Percentiles rank a stretch among this genome's conserved stretches.
phyloP scores from a whole-genome alignment of 345 rosid genomes.

The Eucalyptus decipiens region DNA sequence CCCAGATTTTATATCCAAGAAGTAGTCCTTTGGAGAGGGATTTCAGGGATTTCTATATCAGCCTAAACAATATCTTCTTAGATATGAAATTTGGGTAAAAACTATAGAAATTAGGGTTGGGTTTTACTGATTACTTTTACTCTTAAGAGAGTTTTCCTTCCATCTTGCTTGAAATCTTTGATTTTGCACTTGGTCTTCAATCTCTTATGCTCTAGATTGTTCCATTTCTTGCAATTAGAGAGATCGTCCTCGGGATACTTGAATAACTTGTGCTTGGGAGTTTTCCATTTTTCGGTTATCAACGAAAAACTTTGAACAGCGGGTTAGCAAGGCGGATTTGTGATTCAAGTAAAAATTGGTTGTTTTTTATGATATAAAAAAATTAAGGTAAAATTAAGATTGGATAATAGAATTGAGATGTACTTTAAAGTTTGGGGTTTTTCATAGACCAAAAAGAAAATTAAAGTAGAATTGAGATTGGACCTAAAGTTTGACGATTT shows the following conservation, averaged over 20 bases:
- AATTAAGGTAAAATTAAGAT: no score
- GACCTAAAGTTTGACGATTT: background rate
- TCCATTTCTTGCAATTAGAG: no score
- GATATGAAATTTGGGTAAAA: background rate
- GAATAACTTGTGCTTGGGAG: background rate
- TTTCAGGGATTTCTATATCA: no score
- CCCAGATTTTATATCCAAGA: background rate
- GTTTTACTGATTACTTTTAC: no score
- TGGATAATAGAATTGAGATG: no score
- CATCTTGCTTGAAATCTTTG: background rate
- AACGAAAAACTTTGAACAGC: background rate
- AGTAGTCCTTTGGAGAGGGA: background rate
- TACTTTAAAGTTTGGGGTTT: no score
- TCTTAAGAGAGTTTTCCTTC: background rate
- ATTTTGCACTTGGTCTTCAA: background rate
- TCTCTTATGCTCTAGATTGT: no score
- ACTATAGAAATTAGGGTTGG: background rate
- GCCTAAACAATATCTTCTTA: no score
- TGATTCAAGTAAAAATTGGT: background rate
- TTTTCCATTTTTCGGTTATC: background rate
- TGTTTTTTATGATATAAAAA: background rate
- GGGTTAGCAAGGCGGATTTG: rapidly evolving
- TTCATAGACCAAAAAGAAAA: no score
- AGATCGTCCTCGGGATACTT: background rate
- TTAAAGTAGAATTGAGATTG: rapidly evolving